Conservation (phyloP, 805 yeast species). For the Lachancea cidri region DNA sequence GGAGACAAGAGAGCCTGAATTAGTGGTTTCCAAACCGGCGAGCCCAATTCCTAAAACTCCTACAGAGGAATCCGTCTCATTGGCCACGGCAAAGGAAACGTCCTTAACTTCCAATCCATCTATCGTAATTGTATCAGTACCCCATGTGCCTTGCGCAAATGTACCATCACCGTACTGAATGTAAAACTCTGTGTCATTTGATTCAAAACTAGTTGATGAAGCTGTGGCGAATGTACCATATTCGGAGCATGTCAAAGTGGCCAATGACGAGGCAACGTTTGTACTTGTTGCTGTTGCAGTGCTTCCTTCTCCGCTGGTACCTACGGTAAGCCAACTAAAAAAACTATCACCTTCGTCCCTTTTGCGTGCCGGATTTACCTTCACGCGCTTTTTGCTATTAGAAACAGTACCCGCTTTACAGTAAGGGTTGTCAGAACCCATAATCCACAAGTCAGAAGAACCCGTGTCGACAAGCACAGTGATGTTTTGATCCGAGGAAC, state of each 20-base stretch:
- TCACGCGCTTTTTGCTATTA: neutral
- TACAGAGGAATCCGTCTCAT: constrained; percentile 50
- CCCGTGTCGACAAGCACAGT: constrained; percentile 68
- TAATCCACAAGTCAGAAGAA: constrained; percentile 68
- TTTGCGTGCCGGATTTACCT: neutral
- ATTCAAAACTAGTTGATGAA: constrained; percentile 20
- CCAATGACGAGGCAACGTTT: constrained; percentile 10
- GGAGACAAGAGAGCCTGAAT: constrained; percentile 26
- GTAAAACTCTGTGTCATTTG: constrained; percentile 35
- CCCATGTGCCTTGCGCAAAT: constrained; percentile 41
- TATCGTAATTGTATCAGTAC: constrained; percentile 51
- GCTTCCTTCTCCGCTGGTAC: neutral
- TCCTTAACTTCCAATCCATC: constrained; percentile 44
- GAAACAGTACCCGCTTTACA: constrained; percentile 26
- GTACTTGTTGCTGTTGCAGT: constrained; percentile 1
- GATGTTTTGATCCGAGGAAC: constrained; percentile 54
- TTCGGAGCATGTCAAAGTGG: constrained; percentile 35
- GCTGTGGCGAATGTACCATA: constrained; percentile 34
- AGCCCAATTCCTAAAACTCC: constrained; percentile 78
- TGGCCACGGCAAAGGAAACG: constrained; percentile 72
- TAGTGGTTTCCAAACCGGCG: constrained; percentile 62
- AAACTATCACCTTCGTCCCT: neutral
- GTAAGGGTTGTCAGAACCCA: constrained; percentile 42
- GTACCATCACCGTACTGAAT: constrained; percentile 52
- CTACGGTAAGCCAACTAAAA: neutral